Conservation (phyloP, 1,139 yeast genomes). For the Scheffersomyces insectosa region DNA sequence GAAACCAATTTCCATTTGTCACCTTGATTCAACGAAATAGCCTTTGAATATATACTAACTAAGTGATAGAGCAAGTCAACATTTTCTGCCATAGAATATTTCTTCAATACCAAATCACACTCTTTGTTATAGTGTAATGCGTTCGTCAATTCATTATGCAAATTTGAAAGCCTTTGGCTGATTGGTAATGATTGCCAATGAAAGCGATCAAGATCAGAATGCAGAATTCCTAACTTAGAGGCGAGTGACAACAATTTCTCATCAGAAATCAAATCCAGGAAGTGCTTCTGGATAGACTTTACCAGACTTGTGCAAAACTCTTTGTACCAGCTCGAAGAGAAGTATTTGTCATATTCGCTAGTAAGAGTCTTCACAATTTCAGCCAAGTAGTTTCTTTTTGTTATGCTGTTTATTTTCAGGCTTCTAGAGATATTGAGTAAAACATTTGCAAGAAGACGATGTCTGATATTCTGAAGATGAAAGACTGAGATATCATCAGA, state of each 20-base stretch:
- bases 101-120: constrained; percentile 19
- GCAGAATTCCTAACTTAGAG: constrained; percentile 33
- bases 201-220: constrained; percentile 23
- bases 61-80: constrained; percentile 30
- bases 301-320: constrained; percentile 32
- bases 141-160: constrained; percentile 30
- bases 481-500: constrained; percentile 20
- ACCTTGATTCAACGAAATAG: constrained; percentile 17
- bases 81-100: constrained; percentile 23
- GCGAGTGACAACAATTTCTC: constrained; percentile 21
- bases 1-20: constrained; percentile 33
- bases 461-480: constrained; percentile 21
- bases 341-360: constrained; percentile 29
- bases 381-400: constrained; percentile 19
- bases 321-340: constrained; percentile 23
- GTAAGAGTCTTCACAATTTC: constrained; percentile 27
- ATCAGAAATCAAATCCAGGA: constrained; percentile 16
- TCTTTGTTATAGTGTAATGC: constrained; percentile 25
- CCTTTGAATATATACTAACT: constrained; percentile 29
- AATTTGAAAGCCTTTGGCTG: constrained; percentile 22
- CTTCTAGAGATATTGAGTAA: constrained; percentile 21
- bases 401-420: constrained; percentile 10
- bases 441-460: constrained; percentile 20
- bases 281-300: constrained; percentile 24
- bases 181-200: constrained; percentile 20